Conservation (phyloP, 192 early-diverging fungal species). For the Helicostylum pulchrum region DNA sequence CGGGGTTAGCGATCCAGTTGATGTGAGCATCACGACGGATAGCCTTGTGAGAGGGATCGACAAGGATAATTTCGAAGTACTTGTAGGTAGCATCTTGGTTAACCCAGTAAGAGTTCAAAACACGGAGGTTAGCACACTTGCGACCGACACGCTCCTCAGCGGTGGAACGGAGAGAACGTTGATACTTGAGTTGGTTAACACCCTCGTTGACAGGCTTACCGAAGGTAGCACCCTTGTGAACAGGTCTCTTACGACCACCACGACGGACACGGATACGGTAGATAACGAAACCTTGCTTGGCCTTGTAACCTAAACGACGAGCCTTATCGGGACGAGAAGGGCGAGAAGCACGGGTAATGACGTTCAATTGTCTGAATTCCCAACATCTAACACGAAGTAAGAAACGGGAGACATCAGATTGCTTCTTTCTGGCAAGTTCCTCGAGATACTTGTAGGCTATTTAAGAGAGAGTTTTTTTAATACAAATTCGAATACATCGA, state of each 20-base stretch:
- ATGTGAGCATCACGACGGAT: constrained; percentile 98
- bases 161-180: constrained; percentile 86
- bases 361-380: constrained; percentile 97
- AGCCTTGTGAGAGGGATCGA: constrained; percentile 95
- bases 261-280: constrained; percentile 98
- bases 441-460: constrained; percentile 83
- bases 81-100: constrained; percentile 99
- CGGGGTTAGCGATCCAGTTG: constrained; percentile 97
- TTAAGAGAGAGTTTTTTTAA: neutral
- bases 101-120: constrained; percentile 99
- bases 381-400: constrained; percentile 95
- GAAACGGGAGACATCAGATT: constrained; percentile 98
- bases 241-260: constrained; percentile 96
- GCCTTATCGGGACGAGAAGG: constrained; percentile 98
- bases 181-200: constrained; percentile 98
- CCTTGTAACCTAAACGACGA: constrained; percentile 96
- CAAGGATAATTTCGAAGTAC: constrained; percentile 98
- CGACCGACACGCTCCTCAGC: constrained; percentile 98
- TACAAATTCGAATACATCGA: neutral
- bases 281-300: constrained; percentile 99
- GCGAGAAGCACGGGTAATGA: constrained; percentile 97
- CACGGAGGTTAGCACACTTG: constrained; percentile 95
- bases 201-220: constrained; percentile 98
- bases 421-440: constrained; percentile 99
- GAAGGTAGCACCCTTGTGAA: constrained; percentile 95